A percentile compares a stretch with the other conserved stretches of the same genome.
Conservation (phyloP, 768 basidiomycete genomes). For the Mycena rebaudengoi region DNA sequence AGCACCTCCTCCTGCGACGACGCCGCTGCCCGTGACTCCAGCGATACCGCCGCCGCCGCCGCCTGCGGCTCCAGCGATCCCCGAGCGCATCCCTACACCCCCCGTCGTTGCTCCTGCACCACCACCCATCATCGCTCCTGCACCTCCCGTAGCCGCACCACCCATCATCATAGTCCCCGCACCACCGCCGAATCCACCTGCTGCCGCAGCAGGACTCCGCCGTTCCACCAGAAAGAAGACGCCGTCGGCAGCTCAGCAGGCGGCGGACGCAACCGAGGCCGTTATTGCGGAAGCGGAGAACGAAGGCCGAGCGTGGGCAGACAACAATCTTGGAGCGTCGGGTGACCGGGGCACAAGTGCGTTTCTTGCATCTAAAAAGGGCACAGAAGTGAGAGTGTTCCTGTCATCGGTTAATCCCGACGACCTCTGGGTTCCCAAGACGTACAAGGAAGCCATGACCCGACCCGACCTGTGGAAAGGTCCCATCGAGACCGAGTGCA, state of each 20-base stretch:
- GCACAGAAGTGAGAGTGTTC: neutral
- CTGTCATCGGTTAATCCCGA: neutral
- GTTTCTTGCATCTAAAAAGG: too few relatives aligned
- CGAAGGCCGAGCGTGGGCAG: neutral
- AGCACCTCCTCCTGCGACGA: neutral
- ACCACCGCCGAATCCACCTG: too few relatives aligned
- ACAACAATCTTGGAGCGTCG: neutral
- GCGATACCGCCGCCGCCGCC: neutral
- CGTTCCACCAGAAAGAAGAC: neutral
- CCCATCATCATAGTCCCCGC: too few relatives aligned
- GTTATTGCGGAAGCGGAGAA: neutral
- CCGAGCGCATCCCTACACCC: neutral
- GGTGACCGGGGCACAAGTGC: too few relatives aligned
- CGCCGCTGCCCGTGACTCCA: neutral
- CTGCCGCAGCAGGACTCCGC: neutral
- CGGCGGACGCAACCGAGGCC: neutral
- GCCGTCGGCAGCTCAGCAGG: neutral
- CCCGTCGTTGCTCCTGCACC: neutral
- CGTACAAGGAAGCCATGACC: neutral
- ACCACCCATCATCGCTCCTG: neutral
- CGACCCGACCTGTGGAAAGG: neutral
- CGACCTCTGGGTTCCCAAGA: neutral
- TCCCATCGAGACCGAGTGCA: neutral
- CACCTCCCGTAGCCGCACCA: too few relatives aligned
- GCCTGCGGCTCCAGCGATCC: neutral